phyloP scores from a whole-genome alignment of 1,284 basidiomycete genomes.

The Cryptococcus depauperatus region DNA sequence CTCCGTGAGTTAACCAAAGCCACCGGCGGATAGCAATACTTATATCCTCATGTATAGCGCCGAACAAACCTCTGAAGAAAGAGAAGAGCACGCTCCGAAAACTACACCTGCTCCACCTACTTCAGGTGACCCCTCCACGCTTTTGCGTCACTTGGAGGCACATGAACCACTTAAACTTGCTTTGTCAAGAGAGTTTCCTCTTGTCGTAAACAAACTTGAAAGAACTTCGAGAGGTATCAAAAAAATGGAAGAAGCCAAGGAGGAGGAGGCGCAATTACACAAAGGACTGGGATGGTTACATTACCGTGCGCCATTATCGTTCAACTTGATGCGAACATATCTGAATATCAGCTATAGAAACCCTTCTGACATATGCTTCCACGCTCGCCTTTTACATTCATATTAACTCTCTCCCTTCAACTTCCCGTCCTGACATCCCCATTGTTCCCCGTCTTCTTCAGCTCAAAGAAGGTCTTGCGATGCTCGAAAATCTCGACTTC shows the following conservation, averaged over 20 bases:
- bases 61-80: too few species aligned
- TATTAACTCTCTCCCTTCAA: slow-evolving; percentile 63
- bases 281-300: slow-evolving; percentile 46
- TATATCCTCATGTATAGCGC: too few species aligned
- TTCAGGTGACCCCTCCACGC: slow-evolving; percentile 43
- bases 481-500: slow-evolving; percentile 75
- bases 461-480: slow-evolving; percentile 73
- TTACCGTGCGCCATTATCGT: slow-evolving; percentile 34
- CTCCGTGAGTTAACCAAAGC: slow-evolving; percentile 46
- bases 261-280: slow-evolving; percentile 32
- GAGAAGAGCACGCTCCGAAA: too few species aligned
- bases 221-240: slow-evolving; percentile 42
- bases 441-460: slow-evolving; percentile 72
- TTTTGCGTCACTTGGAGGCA: slow-evolving; percentile 68
- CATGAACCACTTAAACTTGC: slow-evolving; percentile 65
- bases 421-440: slow-evolving; percentile 56
- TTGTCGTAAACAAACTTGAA: slow-evolving; percentile 44
- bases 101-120: slow-evolving; percentile 25
- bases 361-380: slow-evolving; percentile 80
- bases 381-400: slow-evolving; percentile 89
- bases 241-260: slow-evolving; percentile 22
- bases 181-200: slow-evolving; percentile 49
- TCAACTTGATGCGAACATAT: background rate
- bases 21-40: too few species aligned
- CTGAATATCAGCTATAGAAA: slow-evolving; percentile 57